Conservation (phyloP, 108 stramenopile species). For the Seminavis robusta region DNA sequence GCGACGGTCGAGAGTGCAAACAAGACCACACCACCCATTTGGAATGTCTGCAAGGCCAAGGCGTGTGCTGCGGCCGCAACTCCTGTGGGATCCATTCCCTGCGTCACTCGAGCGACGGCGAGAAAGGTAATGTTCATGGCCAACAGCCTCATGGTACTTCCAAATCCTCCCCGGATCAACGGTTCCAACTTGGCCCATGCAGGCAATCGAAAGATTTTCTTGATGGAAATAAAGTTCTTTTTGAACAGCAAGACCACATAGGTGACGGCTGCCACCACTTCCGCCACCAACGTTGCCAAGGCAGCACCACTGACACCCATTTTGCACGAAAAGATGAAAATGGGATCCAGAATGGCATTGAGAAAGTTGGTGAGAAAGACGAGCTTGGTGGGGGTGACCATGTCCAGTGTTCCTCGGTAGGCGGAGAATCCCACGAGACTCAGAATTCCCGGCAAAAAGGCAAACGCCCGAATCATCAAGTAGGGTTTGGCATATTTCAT, state of each 20-base stretch:
- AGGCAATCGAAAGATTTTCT: constrained; percentile 46
- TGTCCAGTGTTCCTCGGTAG: constrained; percentile 52
- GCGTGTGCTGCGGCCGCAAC: constrained; percentile 77
- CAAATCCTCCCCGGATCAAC: constrained; percentile 59
- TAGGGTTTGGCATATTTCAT: constrained; percentile 65
- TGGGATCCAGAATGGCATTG: constrained; percentile 63
- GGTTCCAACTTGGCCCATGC: constrained; percentile 48
- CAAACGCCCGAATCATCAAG: constrained; percentile 60
- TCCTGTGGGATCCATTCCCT: constrained; percentile 68
- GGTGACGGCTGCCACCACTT: constrained; percentile 42
- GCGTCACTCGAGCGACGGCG: constrained; percentile 67
- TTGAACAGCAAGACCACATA: constrained; percentile 51
- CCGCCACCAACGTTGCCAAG: constrained; percentile 53
- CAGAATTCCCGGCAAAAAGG: constrained; percentile 69
- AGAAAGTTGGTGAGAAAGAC: constrained; percentile 45
- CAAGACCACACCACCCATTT: constrained; percentile 66
- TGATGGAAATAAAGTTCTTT: constrained; percentile 33
- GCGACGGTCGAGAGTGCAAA: constrained; percentile 64
- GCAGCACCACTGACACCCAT: constrained; percentile 80
- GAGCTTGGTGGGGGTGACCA: constrained; percentile 63
- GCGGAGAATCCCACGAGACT: constrained; percentile 44
- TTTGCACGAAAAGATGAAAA: constrained; percentile 54
- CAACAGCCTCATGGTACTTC: constrained; percentile 62
- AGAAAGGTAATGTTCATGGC: constrained; percentile 73
- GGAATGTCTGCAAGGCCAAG: constrained; percentile 66